Percentiles rank a stretch among this genome's conserved stretches.
These are phyloP conservation scores for Leccinum boreale DNA, from an alignment of 768 basidiomycete genomes.

Conservation along the genomic window DNA sequence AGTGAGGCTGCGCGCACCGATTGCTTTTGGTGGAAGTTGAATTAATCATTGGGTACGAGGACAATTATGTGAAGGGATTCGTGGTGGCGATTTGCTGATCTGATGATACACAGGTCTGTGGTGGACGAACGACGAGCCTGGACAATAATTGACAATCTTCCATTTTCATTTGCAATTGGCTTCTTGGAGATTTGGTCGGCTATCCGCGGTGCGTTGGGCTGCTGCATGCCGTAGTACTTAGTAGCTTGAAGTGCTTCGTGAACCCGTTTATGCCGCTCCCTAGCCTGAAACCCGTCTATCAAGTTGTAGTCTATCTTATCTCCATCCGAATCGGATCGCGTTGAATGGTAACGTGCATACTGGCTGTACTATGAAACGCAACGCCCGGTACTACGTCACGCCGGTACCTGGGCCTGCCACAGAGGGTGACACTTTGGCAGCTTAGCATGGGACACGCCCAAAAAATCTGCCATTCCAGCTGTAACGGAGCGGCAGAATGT, in stretches of 20 bases:
- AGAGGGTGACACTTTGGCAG: conserved; percentile 4
- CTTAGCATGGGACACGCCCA: neutral
- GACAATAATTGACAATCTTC: conserved; percentile 3
- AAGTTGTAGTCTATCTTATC: conserved; percentile 5
- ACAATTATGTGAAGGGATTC: neutral
- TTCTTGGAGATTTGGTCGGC: conserved; percentile 21
- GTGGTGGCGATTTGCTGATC: conserved; percentile 4
- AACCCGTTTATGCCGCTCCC: neutral
- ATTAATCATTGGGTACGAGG: neutral
- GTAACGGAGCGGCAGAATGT: neutral
- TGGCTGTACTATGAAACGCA: neutral
- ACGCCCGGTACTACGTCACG: neutral
- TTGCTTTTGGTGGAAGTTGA: neutral
- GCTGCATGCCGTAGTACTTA: neutral
- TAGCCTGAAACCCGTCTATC: conserved; percentile 11
- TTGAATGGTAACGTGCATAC: neutral
- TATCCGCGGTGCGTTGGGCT: conserved; percentile 21
- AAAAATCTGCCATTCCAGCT: neutral
- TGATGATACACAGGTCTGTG: conserved; percentile 4
- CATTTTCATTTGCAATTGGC: conserved; percentile 8
- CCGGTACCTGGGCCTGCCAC: conserved; percentile 1
- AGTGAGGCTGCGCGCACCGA: neutral
- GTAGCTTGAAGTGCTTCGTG: neutral
- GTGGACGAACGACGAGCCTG: conserved; percentile 8
- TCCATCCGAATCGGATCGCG: neutral